Percentiles rank a stretch among this genome's conserved stretches.
Evolutionary conservation across 768 basidiomycete genomes (phyloP).

Genomic region (Termitomyces sp.): DNA sequence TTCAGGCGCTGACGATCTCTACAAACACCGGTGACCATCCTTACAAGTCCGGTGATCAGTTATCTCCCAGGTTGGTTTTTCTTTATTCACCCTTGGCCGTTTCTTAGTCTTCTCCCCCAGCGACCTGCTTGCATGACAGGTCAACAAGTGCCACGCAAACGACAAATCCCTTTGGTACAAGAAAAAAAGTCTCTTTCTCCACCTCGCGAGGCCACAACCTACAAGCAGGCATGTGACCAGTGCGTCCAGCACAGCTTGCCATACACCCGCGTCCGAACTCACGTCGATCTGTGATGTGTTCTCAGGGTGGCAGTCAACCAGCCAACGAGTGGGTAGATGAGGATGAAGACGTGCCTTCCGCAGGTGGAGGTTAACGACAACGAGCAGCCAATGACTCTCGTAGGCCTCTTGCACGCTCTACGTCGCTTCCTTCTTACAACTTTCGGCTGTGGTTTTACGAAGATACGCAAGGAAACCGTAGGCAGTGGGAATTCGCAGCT

Average conservation of each 20-base stretch:
- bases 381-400: no score
- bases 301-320: slow-evolving; percentile 54
- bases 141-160: slow-evolving; percentile 83
- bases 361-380: slow-evolving; percentile 41
- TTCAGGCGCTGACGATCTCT: not conserved
- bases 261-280: slow-evolving; percentile 43
- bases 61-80: slow-evolving; percentile 64
- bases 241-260: slow-evolving; percentile 72
- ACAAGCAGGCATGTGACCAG: slow-evolving; percentile 82
- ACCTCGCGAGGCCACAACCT: slow-evolving; percentile 68
- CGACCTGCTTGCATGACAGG: slow-evolving; percentile 79
- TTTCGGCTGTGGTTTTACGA: no score
- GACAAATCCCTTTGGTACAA: slow-evolving; percentile 51
- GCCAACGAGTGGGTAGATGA: slow-evolving; percentile 83
- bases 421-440: no score
- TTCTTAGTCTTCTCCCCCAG: slow-evolving; percentile 28
- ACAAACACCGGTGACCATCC: slow-evolving; percentile 86
- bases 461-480: no score
- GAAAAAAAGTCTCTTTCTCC: slow-evolving; percentile 62
- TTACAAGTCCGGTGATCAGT: slow-evolving; percentile 89
- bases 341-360: slow-evolving; percentile 75
- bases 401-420: no score
- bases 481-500: no score
- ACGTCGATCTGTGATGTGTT: slow-evolving; percentile 74
- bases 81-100: not conserved